phyloP scores from a whole-genome alignment of 345 rosid species.

The Mercurialis annua region DNA sequence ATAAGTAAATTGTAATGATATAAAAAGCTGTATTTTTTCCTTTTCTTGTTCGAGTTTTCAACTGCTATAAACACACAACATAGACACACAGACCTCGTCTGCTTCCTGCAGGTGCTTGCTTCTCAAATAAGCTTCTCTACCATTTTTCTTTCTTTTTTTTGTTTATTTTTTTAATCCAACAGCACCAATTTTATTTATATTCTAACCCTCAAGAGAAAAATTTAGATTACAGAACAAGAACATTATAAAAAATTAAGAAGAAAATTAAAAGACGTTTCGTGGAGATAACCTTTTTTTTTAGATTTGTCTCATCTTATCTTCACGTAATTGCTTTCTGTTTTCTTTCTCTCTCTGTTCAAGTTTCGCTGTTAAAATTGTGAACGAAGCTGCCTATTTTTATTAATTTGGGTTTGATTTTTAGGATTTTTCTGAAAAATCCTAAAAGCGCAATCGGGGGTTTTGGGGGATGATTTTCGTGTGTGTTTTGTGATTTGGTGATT shows the following conservation, averaged over 20 bases:
- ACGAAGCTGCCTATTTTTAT: not conserved
- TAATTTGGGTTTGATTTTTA: not conserved
- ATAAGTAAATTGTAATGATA: no score
- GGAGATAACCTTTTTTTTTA: conserved; percentile 36
- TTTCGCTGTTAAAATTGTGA: conserved; percentile 13
- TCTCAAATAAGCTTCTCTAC: conserved; percentile 41
- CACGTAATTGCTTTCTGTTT: conserved; percentile 48
- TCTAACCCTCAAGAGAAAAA: not conserved
- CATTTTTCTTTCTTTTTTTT: not conserved
- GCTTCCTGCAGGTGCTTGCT: conserved; percentile 40
- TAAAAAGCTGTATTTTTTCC: no score
- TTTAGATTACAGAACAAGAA: not conserved
- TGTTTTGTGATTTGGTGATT: conserved; percentile 13
- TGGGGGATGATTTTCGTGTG: conserved; percentile 19
- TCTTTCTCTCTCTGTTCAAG: conserved; percentile 7
- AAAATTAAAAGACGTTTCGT: conserved; percentile 42
- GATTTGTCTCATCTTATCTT: conserved; percentile 27
- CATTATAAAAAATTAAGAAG: conserved; percentile 3
- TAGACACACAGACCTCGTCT: conserved; percentile 27
- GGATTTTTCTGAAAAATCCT: not conserved
- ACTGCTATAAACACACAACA: not conserved
- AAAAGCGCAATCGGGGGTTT: conserved; percentile 1
- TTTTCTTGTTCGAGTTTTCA: no score
- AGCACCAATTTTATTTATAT: not conserved
- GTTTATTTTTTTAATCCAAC: not conserved